Percentiles rank a stretch among this genome's conserved stretches.
Conservation (phyloP, 139 green algal species). For the Pseudopediastrum boryanum region DNA sequence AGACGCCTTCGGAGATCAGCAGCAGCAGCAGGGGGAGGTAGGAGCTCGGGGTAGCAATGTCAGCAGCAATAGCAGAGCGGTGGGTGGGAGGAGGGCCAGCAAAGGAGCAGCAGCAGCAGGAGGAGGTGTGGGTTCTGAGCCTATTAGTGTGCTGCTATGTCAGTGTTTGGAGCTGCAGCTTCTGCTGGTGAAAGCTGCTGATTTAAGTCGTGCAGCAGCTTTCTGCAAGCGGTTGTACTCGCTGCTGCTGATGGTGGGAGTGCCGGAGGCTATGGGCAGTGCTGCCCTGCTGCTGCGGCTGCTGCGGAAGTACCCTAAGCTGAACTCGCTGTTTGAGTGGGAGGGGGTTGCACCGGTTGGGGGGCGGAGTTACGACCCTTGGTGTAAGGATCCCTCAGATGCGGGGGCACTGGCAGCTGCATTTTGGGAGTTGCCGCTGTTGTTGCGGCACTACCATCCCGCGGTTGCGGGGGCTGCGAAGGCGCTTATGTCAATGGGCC, state of each 20-base stretch:
- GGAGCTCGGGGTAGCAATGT: not conserved
- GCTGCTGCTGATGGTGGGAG: slow-evolving; percentile 17
- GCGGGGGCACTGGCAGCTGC: slow-evolving; percentile 49
- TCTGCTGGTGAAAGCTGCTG: slow-evolving; percentile 42
- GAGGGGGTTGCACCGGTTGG: slow-evolving; percentile 65
- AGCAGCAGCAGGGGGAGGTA: not conserved
- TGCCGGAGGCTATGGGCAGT: slow-evolving; percentile 28
- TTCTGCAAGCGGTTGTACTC: slow-evolving; percentile 56
- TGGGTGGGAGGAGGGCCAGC: not conserved
- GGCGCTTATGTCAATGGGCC: not conserved
- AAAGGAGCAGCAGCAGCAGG: not conserved
- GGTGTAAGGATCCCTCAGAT: slow-evolving; percentile 54
- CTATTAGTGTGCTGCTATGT: slow-evolving; percentile 34
- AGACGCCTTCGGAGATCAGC: no score
- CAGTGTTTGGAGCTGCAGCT: slow-evolving; percentile 42
- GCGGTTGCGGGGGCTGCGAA: slow-evolving; percentile 40
- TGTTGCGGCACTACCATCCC: slow-evolving; percentile 56
- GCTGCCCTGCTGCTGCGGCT: slow-evolving; percentile 45
- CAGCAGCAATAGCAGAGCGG: slow-evolving; percentile 19
- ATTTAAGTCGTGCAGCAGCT: slow-evolving; percentile 49
- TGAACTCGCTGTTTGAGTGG: slow-evolving; percentile 72
- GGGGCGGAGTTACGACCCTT: slow-evolving; percentile 43
- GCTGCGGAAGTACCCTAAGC: slow-evolving; percentile 55
- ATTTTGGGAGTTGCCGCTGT: slow-evolving; percentile 62
- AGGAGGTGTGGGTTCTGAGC: not conserved